Percentiles rank a stretch among this genome's conserved stretches.
phyloP scores from a whole-genome alignment of 1,284 basidiomycete genomes.

The Grifola frondosa region DNA sequence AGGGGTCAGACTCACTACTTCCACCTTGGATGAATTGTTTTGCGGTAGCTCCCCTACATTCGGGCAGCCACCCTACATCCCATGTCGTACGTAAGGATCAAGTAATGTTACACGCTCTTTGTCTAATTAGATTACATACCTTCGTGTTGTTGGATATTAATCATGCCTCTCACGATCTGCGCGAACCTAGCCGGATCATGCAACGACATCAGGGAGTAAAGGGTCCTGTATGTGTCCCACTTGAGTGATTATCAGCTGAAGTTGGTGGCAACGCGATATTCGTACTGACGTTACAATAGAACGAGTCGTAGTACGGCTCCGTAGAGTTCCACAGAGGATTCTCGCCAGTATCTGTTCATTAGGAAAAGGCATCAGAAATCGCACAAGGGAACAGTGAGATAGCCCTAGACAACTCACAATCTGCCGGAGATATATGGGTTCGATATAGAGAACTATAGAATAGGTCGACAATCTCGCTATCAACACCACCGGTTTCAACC shows the following conservation, averaged over 20 bases:
- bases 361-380: background rate
- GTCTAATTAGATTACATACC: slow-evolving; percentile 32
- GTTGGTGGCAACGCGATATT: background rate
- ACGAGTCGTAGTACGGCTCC: slow-evolving; percentile 67
- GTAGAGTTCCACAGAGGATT: slow-evolving; percentile 65
- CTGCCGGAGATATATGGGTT: slow-evolving; percentile 65
- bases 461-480: slow-evolving; percentile 48
- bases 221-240: slow-evolving; percentile 67
- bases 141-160: slow-evolving; percentile 67
- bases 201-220: slow-evolving; percentile 60
- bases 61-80: slow-evolving; percentile 55
- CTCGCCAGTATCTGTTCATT: slow-evolving; percentile 59
- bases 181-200: slow-evolving; percentile 59
- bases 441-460: slow-evolving; percentile 68
- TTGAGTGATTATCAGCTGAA: slow-evolving; percentile 20
- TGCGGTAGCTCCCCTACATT: slow-evolving; percentile 54
- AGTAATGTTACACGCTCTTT: background rate
- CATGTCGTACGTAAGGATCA: background rate
- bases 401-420: slow-evolving; percentile 41
- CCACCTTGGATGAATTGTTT: slow-evolving; percentile 60
- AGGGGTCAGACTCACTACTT: slow-evolving; percentile 49
- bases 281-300: slow-evolving; percentile 65
- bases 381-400: background rate
- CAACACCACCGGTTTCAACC: slow-evolving; percentile 49
- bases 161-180: slow-evolving; percentile 57